phyloP scores from a whole-genome alignment of 164 flowering plant genomes.

The Echeveria elegans region DNA sequence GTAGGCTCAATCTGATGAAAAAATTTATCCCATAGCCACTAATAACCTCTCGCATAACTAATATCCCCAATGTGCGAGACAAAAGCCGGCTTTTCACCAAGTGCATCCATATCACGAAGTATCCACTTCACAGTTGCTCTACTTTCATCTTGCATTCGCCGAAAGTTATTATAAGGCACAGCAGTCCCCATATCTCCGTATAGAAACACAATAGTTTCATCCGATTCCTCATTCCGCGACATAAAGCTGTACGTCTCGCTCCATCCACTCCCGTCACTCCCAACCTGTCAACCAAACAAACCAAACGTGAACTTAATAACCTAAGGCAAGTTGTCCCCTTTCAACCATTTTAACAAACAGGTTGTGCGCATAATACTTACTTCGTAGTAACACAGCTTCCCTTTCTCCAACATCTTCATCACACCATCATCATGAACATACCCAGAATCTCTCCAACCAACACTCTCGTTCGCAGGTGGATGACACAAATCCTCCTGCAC shows the following conservation, averaged over 20 bases:
- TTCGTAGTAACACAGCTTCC: background rate
- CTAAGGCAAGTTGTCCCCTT: no score
- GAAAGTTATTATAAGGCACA: slow-evolving; percentile 63
- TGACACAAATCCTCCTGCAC: slow-evolving; percentile 86
- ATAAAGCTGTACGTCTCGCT: slow-evolving; percentile 60
- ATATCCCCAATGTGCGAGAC: slow-evolving; percentile 86
- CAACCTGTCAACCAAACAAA: background rate
- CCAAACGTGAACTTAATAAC: background rate
- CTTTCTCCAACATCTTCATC: no score
- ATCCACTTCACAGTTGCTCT: slow-evolving; percentile 76
- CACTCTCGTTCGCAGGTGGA: slow-evolving; percentile 60
- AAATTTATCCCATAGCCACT: slow-evolving; percentile 94
- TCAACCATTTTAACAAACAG: background rate
- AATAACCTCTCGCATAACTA: slow-evolving; percentile 24
- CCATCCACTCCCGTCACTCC: slow-evolving; percentile 45
- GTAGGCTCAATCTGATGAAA: slow-evolving; percentile 78
- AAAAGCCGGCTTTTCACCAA: slow-evolving; percentile 72
- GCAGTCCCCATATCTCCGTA: slow-evolving; percentile 95
- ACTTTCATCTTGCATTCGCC: slow-evolving; percentile 89
- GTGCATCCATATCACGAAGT: slow-evolving; percentile 71
- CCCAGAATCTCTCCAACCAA: slow-evolving; percentile 8
- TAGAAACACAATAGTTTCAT: slow-evolving; percentile 74
- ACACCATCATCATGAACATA: no score
- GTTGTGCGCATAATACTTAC: background rate
- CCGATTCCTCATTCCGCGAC: slow-evolving; percentile 10